A percentile compares a stretch with the other conserved stretches of the same genome.
Evolutionary conservation across 495 filamentous ascomycete species (phyloP).

Genomic region (Hypoxylon trugodes): DNA sequence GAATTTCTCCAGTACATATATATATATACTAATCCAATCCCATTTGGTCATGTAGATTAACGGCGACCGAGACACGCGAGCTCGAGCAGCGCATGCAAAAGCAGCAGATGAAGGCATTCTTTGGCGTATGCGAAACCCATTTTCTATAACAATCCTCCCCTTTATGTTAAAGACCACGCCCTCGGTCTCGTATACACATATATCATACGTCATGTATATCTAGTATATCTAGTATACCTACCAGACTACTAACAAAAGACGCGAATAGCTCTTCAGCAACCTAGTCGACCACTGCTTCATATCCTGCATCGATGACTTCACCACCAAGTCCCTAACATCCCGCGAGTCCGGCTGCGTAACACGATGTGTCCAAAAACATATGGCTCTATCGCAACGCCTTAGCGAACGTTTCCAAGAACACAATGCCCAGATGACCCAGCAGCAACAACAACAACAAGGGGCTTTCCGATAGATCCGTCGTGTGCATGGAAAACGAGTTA

Average conservation of each 20-base stretch:
- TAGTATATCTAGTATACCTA: not conserved
- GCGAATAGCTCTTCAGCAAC: constrained; percentile 87
- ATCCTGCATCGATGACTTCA: constrained; percentile 98
- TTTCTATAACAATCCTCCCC: not conserved
- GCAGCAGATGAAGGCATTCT: constrained; percentile 98
- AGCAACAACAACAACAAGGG: constrained; percentile 60
- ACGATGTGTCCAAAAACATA: constrained; percentile 93
- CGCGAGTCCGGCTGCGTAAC: constrained; percentile 90
- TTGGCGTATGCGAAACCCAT: constrained; percentile 71
- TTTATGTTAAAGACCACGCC: not conserved
- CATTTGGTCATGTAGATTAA: constrained; percentile 61
- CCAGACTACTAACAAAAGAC: constrained; percentile 9
- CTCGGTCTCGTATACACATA: not conserved
- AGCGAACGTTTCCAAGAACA: constrained; percentile 94
- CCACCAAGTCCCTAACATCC: constrained; percentile 86
- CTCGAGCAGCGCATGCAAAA: constrained; percentile 90
- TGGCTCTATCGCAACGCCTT: constrained; percentile 85
- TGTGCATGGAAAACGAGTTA: not conserved
- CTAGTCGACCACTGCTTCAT: constrained; percentile 96
- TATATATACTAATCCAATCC: constrained; percentile 14
- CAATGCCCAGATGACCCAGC: constrained; percentile 82
- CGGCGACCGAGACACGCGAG: constrained; percentile 84
- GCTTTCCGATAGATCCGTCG: constrained; percentile 25
- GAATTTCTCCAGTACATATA: too few relatives aligned
- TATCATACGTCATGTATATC: not conserved